phyloP scores from a whole-genome alignment of 371 early-diverging fungal species.

The Dichotomocladium elegans region DNA sequence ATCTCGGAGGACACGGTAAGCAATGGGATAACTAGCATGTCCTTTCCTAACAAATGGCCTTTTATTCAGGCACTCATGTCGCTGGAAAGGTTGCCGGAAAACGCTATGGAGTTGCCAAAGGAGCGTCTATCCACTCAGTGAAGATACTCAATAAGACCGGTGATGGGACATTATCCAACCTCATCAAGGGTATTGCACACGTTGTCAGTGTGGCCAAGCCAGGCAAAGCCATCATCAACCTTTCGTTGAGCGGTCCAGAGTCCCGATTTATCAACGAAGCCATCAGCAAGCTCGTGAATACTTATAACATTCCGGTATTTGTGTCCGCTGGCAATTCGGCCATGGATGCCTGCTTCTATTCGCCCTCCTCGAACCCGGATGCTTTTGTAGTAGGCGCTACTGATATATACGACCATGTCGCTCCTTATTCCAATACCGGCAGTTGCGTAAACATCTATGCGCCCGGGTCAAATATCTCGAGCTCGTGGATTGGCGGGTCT shows the following conservation, averaged over 20 bases:
- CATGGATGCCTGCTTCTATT: conserved; percentile 62
- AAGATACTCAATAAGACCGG: conserved; percentile 59
- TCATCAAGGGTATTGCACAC: conserved; percentile 54
- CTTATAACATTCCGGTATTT: conserved; percentile 35
- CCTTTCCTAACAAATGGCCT: neutral
- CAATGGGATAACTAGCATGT: neutral
- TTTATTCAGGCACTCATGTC: conserved; percentile 65
- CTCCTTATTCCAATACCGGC: conserved; percentile 53
- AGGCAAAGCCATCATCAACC: conserved; percentile 41
- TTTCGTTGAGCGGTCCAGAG: conserved; percentile 57
- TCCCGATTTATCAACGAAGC: conserved; percentile 23
- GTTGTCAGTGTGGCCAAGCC: conserved; percentile 25
- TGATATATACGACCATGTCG: conserved; percentile 39
- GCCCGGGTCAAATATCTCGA: conserved; percentile 40
- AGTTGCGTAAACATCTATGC: conserved; percentile 55
- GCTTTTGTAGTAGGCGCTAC: conserved; percentile 70
- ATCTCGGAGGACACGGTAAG: conserved; percentile 75
- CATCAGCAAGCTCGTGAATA: conserved; percentile 45
- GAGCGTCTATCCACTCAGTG: conserved; percentile 66
- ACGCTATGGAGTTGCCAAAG: conserved; percentile 73
- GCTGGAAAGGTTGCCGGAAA: conserved; percentile 70
- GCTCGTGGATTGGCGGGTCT: conserved; percentile 38
- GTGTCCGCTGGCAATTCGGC: conserved; percentile 73
- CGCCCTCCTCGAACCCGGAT: conserved; percentile 57
- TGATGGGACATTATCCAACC: conserved; percentile 53